These are phyloP conservation scores for Phytopythium vexans DNA, from an alignment of 352 stramenopile species.

Conservation along the genomic window DNA sequence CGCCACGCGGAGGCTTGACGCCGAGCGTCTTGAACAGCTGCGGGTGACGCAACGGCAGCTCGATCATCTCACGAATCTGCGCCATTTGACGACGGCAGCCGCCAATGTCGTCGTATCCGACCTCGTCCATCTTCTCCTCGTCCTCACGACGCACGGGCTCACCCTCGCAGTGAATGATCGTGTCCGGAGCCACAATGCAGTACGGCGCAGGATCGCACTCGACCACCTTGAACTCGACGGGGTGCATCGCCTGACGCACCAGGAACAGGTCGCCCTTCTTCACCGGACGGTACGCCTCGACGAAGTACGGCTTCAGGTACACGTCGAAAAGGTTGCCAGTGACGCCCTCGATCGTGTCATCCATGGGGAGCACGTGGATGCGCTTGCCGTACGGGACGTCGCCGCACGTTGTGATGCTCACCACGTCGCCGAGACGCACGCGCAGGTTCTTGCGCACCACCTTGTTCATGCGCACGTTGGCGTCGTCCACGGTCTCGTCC, in stretches of 20 bases:
- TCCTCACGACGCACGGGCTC: constrained; percentile 98
- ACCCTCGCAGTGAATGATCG: constrained; percentile 99
- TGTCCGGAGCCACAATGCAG: constrained; percentile 99
- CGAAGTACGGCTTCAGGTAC: constrained; percentile 99
- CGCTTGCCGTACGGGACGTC: constrained; percentile 99
- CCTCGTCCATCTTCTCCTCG: constrained; percentile 98
- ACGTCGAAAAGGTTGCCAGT: constrained; percentile 99
- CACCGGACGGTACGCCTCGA: constrained; percentile 98
- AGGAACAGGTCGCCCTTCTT: constrained; percentile 99
- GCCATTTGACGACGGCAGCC: constrained; percentile 98
- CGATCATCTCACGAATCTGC: constrained; percentile 99
- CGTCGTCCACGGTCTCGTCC: constrained; percentile 97
- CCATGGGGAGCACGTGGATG: constrained; percentile 98
- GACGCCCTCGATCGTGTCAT: constrained; percentile 99
- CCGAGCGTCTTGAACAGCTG: constrained; percentile 99
- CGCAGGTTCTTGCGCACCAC: constrained; percentile 99
- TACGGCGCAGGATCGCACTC: constrained; percentile 97
- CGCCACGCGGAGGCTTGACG: constrained; percentile 98
- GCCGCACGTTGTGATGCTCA: constrained; percentile 95
- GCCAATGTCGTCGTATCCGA: constrained; percentile 99
- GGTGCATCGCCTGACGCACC: constrained; percentile 98
- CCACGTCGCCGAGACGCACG: constrained; percentile 97
- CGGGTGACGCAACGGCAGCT: constrained; percentile 97
- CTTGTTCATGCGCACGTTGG: constrained; percentile 99
- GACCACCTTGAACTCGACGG: constrained; percentile 99